A percentile compares a stretch with the other conserved stretches of the same genome.
These are phyloP conservation scores for Pseudoneurospora amorphoporcata DNA, from an alignment of 495 filamentous ascomycete genomes.

Conservation along the genomic window DNA sequence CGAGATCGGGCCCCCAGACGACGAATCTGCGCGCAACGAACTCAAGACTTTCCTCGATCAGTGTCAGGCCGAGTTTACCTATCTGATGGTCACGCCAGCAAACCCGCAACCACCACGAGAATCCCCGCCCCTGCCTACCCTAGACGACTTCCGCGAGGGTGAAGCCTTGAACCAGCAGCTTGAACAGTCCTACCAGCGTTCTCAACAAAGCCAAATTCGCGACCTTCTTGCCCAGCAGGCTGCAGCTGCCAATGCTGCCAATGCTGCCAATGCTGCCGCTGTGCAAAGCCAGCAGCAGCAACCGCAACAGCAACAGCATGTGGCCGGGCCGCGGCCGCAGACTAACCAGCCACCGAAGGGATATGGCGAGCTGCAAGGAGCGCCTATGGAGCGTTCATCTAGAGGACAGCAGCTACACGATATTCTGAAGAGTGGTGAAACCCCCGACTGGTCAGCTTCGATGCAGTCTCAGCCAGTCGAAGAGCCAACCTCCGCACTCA, in stretches of 20 bases:
- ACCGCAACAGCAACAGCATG: background rate
- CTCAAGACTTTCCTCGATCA: conserved; percentile 53
- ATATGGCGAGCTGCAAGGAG: background rate
- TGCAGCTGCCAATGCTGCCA: conserved; percentile 10
- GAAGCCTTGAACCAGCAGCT: conserved; percentile 31
- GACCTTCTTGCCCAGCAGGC: conserved; percentile 32
- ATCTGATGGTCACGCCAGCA: conserved; percentile 52
- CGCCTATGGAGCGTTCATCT: conserved; percentile 35
- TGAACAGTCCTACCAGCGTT: conserved; percentile 23
- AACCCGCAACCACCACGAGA: conserved; percentile 50
- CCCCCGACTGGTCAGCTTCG: conserved; percentile 33
- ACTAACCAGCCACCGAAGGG: conserved; percentile 35
- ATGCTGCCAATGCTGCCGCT: background rate
- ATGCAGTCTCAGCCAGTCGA: conserved; percentile 36
- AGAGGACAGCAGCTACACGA: conserved; percentile 25
- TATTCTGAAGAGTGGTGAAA: conserved; percentile 20
- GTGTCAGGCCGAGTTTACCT: conserved; percentile 53
- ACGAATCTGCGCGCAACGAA: conserved; percentile 46
- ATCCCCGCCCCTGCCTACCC: conserved; percentile 37
- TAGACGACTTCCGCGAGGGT: conserved; percentile 39
- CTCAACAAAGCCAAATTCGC: conserved; percentile 23
- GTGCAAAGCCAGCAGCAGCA: background rate
- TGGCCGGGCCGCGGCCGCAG: conserved; percentile 32
- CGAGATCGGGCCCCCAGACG: conserved; percentile 27
- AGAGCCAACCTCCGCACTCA: conserved; percentile 43